Base-by-base conservation (phyloP, 164 flowering plant species). In the Kalanchoe fedtschenkoi region DNA sequence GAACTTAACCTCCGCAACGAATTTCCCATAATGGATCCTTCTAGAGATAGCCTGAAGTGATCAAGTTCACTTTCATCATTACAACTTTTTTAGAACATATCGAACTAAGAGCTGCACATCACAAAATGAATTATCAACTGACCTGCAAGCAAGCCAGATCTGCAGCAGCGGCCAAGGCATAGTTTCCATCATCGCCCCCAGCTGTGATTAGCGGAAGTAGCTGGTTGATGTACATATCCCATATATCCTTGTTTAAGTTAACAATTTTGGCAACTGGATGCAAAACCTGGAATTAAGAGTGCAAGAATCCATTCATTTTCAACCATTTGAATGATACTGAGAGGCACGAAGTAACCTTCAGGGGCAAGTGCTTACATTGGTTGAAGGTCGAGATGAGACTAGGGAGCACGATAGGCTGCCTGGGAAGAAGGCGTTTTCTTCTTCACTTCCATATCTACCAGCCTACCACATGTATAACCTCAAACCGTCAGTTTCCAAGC, bases 11-110 rank as follows among this genome's bases (percentile, higher is more conserved):
- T 93, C 97, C 6, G 99, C 99, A 26, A 93, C 99, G 62, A 76
- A 87, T 72, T 91, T 84, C 11, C 99, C 97, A 43, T 75, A 85
- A 68, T 93, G 97, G 60, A 93, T 90, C 65, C 99, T 87, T 69
- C 84, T 81, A 8, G 99, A 87, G 30, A 93, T 72, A 34, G 88
- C 95, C 99, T 93, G 76, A 24, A 2, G 4, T 9, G 2, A 2
- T 42, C 35, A 44, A 21, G 58, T 17, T n/a, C 62, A 14, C 56
- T 10, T 24, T 24, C 26, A 6, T 24, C 16, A 10, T 32, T 24
- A 1, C 32, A 51, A 11, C 4, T 10, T 26, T 5, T 51, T 26
- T 26, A 47, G n/a, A 47, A 8, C 56, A 51, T 26, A 11, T 51
- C 13, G 3, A 51, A 10, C 9, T 24, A 22, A 22, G 3, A 47